Base-by-base conservation (phyloP, 192 early-diverging fungal species). In the Rhizoclosmatium sp. region DNA sequence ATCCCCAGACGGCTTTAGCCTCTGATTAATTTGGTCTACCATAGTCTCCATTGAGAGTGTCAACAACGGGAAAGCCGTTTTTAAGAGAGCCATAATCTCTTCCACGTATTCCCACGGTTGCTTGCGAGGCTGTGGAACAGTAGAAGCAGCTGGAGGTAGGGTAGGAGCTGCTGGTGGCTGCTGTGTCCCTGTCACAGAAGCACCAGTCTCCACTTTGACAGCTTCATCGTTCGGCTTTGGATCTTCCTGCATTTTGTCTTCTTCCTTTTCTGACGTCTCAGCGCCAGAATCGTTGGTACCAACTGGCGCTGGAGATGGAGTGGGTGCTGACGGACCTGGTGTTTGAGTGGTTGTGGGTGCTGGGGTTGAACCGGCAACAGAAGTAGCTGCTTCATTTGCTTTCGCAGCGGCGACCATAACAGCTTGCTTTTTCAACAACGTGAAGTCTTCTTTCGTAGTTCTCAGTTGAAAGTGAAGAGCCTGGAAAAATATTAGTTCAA, bases 21-120 rank as follows among this genome's bases (percentile, higher is more conserved):
- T 89, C 73, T 93, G 91, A 56, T 95, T 91, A n/a, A 99, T 96
- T 84, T 98, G 97, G 80, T 99, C 97, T 4, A 96, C 93, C 95
- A 99, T 98, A 1, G 94, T 96, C 86, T 99, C 97, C 93, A 99
- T 97, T 14, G 97, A 94, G 56, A 99, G 82, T 2, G 95, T 93
- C 45, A 99, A 86, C 58, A 99, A 88, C 39, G 98, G 97, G 79
- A 93, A 97, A 0, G 95, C 93, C 7, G 97, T 98, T 81, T 99
- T 99, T 42, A 99, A 87, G 80, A 93, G 92, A 16, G 92, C 92
- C 93, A 95, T 98, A 2, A 99, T 93, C 71, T 98, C 97, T 49
- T 99, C 98, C 9, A 98, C 90, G 73, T 91, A 88, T 58, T 95
- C 93, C 93, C 93, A 96, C 3, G 96, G 93, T 65, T 94, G 90